Percentiles rank a stretch among this genome's conserved stretches.
These are phyloP conservation scores for Bipolaris victoriae DNA, from an alignment of 2,329 filamentous ascomycete genomes.

Conservation along the genomic window DNA sequence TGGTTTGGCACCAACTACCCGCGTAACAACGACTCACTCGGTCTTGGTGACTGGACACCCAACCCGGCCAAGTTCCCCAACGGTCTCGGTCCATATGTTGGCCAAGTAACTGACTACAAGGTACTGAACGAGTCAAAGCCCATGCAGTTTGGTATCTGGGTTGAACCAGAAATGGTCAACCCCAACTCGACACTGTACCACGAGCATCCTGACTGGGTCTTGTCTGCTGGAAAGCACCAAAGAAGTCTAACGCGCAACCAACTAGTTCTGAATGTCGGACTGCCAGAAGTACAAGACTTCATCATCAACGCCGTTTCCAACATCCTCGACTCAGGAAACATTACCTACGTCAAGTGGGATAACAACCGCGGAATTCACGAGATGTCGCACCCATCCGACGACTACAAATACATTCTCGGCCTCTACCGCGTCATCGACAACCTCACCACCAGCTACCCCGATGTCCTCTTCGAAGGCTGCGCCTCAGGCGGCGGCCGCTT, in stretches of 20 bases:
- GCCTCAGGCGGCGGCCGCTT: slow-evolving; percentile 70
- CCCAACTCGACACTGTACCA: slow-evolving; percentile 66
- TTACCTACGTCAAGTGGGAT: slow-evolving; percentile 71
- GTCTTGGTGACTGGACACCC: slow-evolving; percentile 68
- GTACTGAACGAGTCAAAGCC: slow-evolving; percentile 56
- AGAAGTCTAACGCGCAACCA: slow-evolving; percentile 64
- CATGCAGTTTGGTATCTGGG: slow-evolving; percentile 68
- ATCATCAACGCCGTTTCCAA: slow-evolving; percentile 63
- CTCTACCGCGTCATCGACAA: slow-evolving; percentile 67
- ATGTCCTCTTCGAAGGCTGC: slow-evolving; percentile 71
- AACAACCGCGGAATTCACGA: slow-evolving; percentile 71
- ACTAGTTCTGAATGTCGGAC: slow-evolving; percentile 66
- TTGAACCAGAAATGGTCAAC: slow-evolving; percentile 73
- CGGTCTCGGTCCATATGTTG: slow-evolving; percentile 60
- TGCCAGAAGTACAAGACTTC: slow-evolving; percentile 67
- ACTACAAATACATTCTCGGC: slow-evolving; percentile 68
- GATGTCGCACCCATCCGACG: slow-evolving; percentile 58
- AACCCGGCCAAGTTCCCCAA: slow-evolving; percentile 66
- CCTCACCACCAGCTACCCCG: slow-evolving; percentile 64
- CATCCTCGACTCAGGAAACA: slow-evolving; percentile 60
- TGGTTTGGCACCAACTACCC: slow-evolving; percentile 71
- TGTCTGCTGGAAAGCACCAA: slow-evolving; percentile 63
- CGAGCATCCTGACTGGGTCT: slow-evolving; percentile 68
- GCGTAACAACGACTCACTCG: slow-evolving; percentile 62
- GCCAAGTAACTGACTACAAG: slow-evolving; percentile 57